Conservation (phyloP, 805 yeast genomes). For the Zygosaccharomyces bailii region DNA sequence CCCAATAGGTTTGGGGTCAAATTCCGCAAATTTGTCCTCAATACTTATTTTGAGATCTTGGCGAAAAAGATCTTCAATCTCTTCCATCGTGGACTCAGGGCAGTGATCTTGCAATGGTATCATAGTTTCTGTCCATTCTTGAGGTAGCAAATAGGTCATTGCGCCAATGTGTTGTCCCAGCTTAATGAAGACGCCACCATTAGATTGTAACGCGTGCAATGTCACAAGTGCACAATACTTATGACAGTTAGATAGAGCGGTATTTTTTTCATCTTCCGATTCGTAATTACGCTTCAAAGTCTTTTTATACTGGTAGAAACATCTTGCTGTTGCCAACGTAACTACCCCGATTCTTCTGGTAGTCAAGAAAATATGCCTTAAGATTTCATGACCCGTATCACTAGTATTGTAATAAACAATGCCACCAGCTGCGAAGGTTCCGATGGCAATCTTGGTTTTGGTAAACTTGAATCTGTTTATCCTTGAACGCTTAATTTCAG, state of each 20-base stretch:
- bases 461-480: slow-evolving; percentile 8
- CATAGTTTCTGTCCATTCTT: slow-evolving; percentile 95
- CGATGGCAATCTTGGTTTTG: slow-evolving; percentile 9
- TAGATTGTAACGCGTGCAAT: slow-evolving; percentile 68
- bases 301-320: slow-evolving; percentile 66
- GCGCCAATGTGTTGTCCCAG: slow-evolving; percentile 94
- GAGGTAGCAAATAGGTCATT: slow-evolving; percentile 83
- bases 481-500: slow-evolving; percentile 1
- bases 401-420: slow-evolving; percentile 26
- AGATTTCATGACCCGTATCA: slow-evolving; percentile 25
- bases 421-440: slow-evolving; percentile 18
- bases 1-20: slow-evolving; percentile 78
- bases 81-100: slow-evolving; percentile 72
- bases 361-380: slow-evolving; percentile 30
- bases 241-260: slow-evolving; percentile 66
- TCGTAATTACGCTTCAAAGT: slow-evolving; percentile 47
- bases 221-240: slow-evolving; percentile 74
- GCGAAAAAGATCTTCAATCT: slow-evolving; percentile 62
- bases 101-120: slow-evolving; percentile 87
- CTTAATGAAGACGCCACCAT: slow-evolving; percentile 92
- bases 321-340: slow-evolving; percentile 62
- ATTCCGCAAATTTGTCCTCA: slow-evolving; percentile 61
- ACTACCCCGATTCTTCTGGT: slow-evolving; percentile 60
- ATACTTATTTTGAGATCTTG: slow-evolving; percentile 61
- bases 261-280: slow-evolving; percentile 43